phyloP scores from a whole-genome alignment of 164 flowering plant genomes.

The Sedum album region DNA sequence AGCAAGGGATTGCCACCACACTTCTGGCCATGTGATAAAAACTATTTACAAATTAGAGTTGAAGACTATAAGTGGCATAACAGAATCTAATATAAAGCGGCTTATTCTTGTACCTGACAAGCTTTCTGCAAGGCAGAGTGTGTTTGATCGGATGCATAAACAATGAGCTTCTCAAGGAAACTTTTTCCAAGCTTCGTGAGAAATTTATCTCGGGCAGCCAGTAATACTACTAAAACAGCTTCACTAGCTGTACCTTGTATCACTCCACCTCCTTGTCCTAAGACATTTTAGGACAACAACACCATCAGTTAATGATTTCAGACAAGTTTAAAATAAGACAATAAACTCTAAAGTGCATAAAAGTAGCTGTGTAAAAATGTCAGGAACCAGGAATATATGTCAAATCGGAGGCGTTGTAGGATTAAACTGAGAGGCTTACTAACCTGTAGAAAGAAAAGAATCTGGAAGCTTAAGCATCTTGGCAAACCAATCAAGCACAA shows the following conservation, averaged over 20 bases:
- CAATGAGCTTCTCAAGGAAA: slow-evolving; percentile 64
- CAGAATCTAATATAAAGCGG: not conserved
- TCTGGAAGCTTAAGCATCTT: slow-evolving; percentile 81
- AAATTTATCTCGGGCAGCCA: slow-evolving; percentile 78
- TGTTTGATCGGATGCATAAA: slow-evolving; percentile 80
- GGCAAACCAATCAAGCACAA: slow-evolving; percentile 92
- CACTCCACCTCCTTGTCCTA: slow-evolving; percentile 95
- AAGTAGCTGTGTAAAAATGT: not conserved
- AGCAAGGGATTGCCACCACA: too few relatives aligned
- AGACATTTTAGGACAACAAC: slow-evolving; percentile 11
- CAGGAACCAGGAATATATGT: too few relatives aligned
- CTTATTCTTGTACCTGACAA: slow-evolving; percentile 49
- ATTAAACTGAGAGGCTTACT: slow-evolving; percentile 4
- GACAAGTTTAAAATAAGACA: too few relatives aligned
- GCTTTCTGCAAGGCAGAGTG: slow-evolving; percentile 81
- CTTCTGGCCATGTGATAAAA: too few relatives aligned
- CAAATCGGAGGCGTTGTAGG: not conserved
- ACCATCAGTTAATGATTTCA: not conserved
- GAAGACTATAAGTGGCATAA: not conserved
- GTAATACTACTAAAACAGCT: slow-evolving; percentile 69
- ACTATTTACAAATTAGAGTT: not conserved
- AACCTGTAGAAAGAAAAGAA: slow-evolving; percentile 65
- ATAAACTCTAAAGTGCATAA: not conserved
- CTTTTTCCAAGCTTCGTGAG: slow-evolving; percentile 52
- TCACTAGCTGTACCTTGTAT: slow-evolving; percentile 97